phyloP scores from a whole-genome alignment of 176 grass and related monocot species.

The Aechmea fasciata region DNA sequence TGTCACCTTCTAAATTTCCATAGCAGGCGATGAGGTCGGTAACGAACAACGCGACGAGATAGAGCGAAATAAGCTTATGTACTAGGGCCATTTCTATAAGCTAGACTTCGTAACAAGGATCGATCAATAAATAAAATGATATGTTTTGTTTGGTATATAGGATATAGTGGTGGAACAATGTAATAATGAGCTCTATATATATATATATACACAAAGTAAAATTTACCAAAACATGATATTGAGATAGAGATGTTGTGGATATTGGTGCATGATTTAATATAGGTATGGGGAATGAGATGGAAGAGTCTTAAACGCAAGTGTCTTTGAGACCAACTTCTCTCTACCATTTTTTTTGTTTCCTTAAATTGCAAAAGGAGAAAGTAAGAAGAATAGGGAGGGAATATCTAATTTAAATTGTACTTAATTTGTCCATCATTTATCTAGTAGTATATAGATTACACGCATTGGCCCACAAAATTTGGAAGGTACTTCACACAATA shows the following conservation, averaged over 20 bases:
- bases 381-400: background rate
- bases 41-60: background rate
- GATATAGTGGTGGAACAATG: background rate
- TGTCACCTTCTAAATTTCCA: background rate
- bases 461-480: background rate
- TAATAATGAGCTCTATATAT: background rate
- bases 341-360: background rate
- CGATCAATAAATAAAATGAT: background rate
- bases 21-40: background rate
- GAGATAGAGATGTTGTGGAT: background rate
- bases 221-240: background rate
- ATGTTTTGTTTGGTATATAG: background rate
- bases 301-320: background rate
- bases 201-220: background rate
- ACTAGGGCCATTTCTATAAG: background rate
- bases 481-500: too few species aligned
- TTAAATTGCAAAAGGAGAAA: background rate
- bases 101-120: background rate
- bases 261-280: background rate
- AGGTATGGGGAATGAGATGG: background rate
- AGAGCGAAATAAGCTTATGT: background rate
- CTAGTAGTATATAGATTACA: background rate
- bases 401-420: background rate
- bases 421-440: background rate
- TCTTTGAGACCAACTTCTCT: background rate